Evolutionary conservation across 768 basidiomycete genomes (phyloP), one percentile per base, ranked within the genome.

Genomic region (Glaciozyma antarctica): DNA sequence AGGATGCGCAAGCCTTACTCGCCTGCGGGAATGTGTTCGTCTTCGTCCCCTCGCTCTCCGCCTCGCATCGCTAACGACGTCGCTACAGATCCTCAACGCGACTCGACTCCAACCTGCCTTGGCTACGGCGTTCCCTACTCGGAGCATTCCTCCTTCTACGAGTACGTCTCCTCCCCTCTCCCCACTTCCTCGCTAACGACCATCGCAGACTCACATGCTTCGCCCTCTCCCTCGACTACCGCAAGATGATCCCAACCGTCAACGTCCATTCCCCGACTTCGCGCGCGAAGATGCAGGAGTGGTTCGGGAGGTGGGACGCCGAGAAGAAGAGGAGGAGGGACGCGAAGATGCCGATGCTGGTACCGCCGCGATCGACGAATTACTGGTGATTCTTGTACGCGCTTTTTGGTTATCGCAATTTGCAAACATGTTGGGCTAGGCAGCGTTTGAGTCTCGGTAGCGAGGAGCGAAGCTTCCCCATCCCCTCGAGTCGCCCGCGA

Each of bases 121-220:
- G 69, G 61, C 1, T 69, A 70, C 45, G 66, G 72, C 7, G 78
- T 81, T 5, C 79, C 79, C 8, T 98, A 98, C 75, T 97, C 92
- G 8, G 95, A 98, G 75, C 94, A 98, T 32, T 90, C 88, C 41
- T 91, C 88, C 43, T 97, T 97, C 77, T 89, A 88, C 72, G 94
- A 98, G 69, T 70, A 21, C 48, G 66, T 60, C 41, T 41, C 7
- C 16, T 26, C 19, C 28, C 16, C 17, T 21, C 34, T 41, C 13
- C 17, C 51, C 22, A 24, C 3, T 13, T 9, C 61, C 17, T 54
- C n/a, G 30, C 32, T 13, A 19, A 4, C 17, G 26, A 58, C 62
- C 17, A n/a, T 47, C 52, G 2, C 64, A 71, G 61, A 43, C 63
- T 69, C 68, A 94, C 91, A 16, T 93, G 90, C 75, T 97, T 97